Conservation (phyloP, 208 protist genomes). For the Crithidia expoeki region DNA sequence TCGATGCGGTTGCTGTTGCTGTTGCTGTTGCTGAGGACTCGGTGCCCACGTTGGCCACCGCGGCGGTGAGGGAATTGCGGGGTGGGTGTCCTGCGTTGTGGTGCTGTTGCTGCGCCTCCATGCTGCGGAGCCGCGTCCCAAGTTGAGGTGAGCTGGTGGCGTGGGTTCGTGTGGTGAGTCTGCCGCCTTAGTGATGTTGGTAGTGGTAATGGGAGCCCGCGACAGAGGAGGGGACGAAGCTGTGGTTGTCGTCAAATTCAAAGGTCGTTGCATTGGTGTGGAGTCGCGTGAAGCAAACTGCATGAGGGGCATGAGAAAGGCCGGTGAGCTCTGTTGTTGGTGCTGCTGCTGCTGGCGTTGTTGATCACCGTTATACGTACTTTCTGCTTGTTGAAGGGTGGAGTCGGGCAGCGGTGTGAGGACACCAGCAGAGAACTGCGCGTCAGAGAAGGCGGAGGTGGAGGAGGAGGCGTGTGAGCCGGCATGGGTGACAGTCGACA, state of each 20-base stretch:
- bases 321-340: not conserved
- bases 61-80: not conserved
- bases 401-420: slow-evolving; percentile 8
- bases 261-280: slow-evolving; percentile 1
- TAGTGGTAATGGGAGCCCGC: too few species aligned
- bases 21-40: slow-evolving; percentile 2
- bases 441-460: not conserved
- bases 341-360: slow-evolving; percentile 1
- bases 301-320: too few species aligned
- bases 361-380: not conserved
- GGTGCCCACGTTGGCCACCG: not conserved
- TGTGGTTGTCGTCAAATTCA: too few species aligned
- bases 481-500: not conserved
- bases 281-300: not conserved
- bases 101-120: not conserved
- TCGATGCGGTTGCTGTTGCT: not conserved
- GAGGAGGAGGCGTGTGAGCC: slow-evolving; percentile 2
- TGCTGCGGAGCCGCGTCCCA: not conserved
- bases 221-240: not conserved
- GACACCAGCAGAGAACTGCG: not conserved
- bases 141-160: too few species aligned
- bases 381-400: not conserved
- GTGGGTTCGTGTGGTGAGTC: too few species aligned
- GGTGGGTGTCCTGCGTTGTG: not conserved
- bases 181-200: too few species aligned